Evolutionary conservation across 768 basidiomycete genomes (phyloP), one percentile per base, ranked within the genome.

Genomic region (Boletus bicolor): DNA sequence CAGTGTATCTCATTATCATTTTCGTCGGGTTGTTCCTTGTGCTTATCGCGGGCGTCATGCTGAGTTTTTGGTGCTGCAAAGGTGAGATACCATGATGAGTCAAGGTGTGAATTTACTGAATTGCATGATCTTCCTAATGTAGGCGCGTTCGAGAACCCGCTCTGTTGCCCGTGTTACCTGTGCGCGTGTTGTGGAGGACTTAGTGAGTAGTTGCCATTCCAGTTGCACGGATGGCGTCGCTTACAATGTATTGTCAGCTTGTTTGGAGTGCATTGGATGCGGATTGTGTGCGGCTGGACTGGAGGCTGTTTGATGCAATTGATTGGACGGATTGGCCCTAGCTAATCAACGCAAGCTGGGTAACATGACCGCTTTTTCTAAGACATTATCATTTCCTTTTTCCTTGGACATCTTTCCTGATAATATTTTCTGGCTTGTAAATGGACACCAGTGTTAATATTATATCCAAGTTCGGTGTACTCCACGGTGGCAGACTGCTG

Each of bases 141-240:
- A 82, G 82, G 79, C 15, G 66, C 79, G 0, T 86, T 85, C 62
- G 63, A 81, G 56, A 87, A 87, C 54, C 85, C 85, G 3, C 71
- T 79, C 0, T 87, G 84, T 60, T 86, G 84, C 60, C 86, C 86
- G 1, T 87, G 86, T 63, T 88, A 88, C 66, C 74, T 86, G 8
- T 87, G 86, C 58, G 86, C 86, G 5, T 87, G 84, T 66, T 87
- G 85, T 54, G 85, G 86, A 53, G 86, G 86, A 38, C 75, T 87
- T 17, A 82, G 84, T 84, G 62, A 59, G 74, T 58, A n/a, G 34
- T 46, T 38, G 11, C 7, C 19, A 38, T 34, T 51, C 21, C 21
- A n/a, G 26, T 17, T n/a, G 45, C 36, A 28, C 8, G 38, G 36
- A 39, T 41, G 49, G 9, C 21, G 19, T 44, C 24, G 14, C 51